phyloP scores from a whole-genome alignment of 2,329 filamentous ascomycete species.

The Sporothrix euskadiensis region DNA sequence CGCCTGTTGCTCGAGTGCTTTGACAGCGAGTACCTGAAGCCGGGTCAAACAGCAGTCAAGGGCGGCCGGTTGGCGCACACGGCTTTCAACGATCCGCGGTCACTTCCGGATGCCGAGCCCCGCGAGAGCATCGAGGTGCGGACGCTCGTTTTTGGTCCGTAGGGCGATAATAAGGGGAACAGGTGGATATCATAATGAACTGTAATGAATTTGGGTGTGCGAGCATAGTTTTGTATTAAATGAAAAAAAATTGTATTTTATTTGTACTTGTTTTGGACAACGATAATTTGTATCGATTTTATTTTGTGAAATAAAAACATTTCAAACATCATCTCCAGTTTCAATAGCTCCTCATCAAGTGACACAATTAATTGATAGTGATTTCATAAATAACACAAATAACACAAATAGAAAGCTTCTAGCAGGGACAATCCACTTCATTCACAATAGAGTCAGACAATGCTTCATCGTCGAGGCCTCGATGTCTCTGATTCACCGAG shows the following conservation, averaged over 20 bases:
- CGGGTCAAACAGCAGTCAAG: slow-evolving; percentile 46
- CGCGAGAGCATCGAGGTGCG: slow-evolving; percentile 90
- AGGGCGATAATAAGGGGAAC: slow-evolving; percentile 28
- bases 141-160: slow-evolving; percentile 75
- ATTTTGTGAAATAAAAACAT: too few relatives aligned
- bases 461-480: background rate
- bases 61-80: slow-evolving; percentile 68
- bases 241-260: background rate
- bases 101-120: slow-evolving; percentile 65
- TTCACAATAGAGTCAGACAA: too few relatives aligned
- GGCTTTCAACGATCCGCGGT: slow-evolving; percentile 76
- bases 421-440: too few relatives aligned
- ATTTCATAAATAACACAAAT: background rate
- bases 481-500: background rate
- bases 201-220: background rate
- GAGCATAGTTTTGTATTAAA: background rate
- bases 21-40: slow-evolving; percentile 61
- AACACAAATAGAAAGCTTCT: background rate
- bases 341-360: too few relatives aligned
- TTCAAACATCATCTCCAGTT: too few relatives aligned
- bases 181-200: background rate
- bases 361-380: background rate
- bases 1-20: slow-evolving; percentile 77
- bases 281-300: too few relatives aligned
- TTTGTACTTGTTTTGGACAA: background rate